phyloP scores from a whole-genome alignment of 441 rosid genomes.

The Pelargonium myrrhifolium region DNA sequence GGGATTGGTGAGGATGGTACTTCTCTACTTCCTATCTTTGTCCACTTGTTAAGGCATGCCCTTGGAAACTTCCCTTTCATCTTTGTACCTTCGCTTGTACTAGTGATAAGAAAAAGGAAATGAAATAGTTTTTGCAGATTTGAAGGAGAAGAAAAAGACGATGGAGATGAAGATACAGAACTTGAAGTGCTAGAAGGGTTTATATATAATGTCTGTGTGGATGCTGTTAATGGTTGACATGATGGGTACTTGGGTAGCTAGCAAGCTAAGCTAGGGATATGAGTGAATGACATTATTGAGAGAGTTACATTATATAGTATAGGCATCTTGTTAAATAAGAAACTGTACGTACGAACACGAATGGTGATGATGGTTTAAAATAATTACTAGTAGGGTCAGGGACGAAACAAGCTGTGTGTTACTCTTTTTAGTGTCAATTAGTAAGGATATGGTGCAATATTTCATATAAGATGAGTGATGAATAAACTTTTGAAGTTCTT shows the following conservation, averaged over 20 bases:
- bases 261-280: constrained; percentile 21
- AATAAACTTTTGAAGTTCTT: constrained; percentile 30
- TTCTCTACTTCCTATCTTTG: constrained; percentile 41
- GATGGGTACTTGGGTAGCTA: constrained; percentile 39
- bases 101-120: not conserved
- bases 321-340: constrained; percentile 35
- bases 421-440: constrained; percentile 1
- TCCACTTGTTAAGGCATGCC: constrained; percentile 48
- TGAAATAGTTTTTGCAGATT: not conserved
- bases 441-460: constrained; percentile 19
- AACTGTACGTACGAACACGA: constrained; percentile 60
- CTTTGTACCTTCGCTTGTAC: not conserved
- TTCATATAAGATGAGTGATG: constrained; percentile 12
- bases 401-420: not conserved
- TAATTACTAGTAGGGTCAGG: constrained; percentile 7
- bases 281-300: not conserved
- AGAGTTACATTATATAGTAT: not conserved
- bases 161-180: not conserved
- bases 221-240: constrained; percentile 40
- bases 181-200: constrained; percentile 21
- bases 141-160: constrained; percentile 15
- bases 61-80: constrained; percentile 35
- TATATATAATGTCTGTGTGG: constrained; percentile 29
- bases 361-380: constrained; percentile 4
- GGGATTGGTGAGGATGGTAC: constrained; percentile 38